Evolutionary conservation across 768 basidiomycete genomes (phyloP).

Genomic region (Mycena galopus): DNA sequence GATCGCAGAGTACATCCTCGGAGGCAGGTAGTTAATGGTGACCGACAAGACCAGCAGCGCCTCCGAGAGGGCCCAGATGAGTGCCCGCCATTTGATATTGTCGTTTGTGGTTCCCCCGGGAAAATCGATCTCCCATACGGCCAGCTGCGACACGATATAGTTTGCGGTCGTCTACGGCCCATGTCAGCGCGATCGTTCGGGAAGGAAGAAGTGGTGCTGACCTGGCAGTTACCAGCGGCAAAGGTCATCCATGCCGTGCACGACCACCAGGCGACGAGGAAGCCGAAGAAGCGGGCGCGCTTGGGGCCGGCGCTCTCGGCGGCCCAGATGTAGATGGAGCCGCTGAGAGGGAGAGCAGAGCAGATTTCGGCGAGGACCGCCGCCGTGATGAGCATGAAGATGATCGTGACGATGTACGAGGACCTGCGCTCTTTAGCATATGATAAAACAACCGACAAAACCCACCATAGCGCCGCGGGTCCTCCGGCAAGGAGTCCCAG

Average conservation of each 20-base stretch:
- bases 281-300: conserved; percentile 77
- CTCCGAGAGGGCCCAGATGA: conserved; percentile 89
- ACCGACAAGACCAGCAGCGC: conserved; percentile 77
- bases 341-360: conserved; percentile 87
- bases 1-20: conserved; percentile 76
- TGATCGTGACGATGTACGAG: conserved; percentile 82
- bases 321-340: conserved; percentile 96
- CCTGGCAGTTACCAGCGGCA: conserved; percentile 89
- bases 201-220: conserved; percentile 44
- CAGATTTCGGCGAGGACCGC: conserved; percentile 91
- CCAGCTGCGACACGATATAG: conserved; percentile 87
- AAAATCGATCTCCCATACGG: conserved; percentile 84
- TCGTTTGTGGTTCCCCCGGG: conserved; percentile 80
- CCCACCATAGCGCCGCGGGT: conserved; percentile 86
- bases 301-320: conserved; percentile 93
- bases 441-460: neutral
- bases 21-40: conserved; percentile 89
- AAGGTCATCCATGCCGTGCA: conserved; percentile 51
- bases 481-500: conserved; percentile 88
- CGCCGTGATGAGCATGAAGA: conserved; percentile 92
- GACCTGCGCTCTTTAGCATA: conserved; percentile 68
- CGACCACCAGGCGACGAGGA: too few relatives aligned
- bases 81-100: conserved; percentile 88
- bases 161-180: conserved; percentile 82
- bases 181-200: conserved; percentile 12